phyloP scores from a whole-genome alignment of 192 early-diverging fungal species.

The Entophlyctis luteolus region DNA sequence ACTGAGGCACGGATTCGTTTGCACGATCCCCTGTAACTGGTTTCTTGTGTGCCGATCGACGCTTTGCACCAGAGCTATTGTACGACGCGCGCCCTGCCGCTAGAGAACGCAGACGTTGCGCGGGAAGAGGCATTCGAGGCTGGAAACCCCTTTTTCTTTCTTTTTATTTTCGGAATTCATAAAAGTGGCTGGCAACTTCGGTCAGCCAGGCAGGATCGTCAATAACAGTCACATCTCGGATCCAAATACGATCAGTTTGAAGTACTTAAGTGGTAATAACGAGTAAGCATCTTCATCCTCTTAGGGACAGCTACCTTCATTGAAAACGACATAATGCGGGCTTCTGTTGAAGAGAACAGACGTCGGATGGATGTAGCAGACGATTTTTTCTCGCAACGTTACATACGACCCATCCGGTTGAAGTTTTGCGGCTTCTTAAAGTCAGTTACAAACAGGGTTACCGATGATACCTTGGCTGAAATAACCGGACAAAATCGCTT shows the following conservation, averaged over 20 bases:
- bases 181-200: constrained; percentile 48
- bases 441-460: not conserved
- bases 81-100: no score
- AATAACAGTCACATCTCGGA: constrained; percentile 45
- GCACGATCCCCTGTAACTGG: no score
- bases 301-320: constrained; percentile 36
- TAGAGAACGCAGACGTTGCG: no score
- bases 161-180: constrained; percentile 30
- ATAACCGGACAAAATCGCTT: constrained; percentile 69
- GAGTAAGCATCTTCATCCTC: not conserved
- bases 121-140: no score
- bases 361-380: constrained; percentile 46
- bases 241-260: constrained; percentile 45
- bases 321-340: constrained; percentile 48
- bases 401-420: constrained; percentile 63
- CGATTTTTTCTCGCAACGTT: constrained; percentile 60
- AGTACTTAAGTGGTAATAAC: constrained; percentile 28
- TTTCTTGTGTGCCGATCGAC: no score
- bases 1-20: no score
- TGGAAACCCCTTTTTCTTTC: no score
- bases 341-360: constrained; percentile 48
- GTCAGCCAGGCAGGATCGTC: constrained; percentile 49
- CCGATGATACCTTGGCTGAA: constrained; percentile 62
- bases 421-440: constrained; percentile 53
- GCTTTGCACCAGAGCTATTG: no score